Percentiles rank a stretch among this genome's conserved stretches.
phyloP scores from a whole-genome alignment of 805 yeast genomes.

The Nakazawaea sp. region DNA sequence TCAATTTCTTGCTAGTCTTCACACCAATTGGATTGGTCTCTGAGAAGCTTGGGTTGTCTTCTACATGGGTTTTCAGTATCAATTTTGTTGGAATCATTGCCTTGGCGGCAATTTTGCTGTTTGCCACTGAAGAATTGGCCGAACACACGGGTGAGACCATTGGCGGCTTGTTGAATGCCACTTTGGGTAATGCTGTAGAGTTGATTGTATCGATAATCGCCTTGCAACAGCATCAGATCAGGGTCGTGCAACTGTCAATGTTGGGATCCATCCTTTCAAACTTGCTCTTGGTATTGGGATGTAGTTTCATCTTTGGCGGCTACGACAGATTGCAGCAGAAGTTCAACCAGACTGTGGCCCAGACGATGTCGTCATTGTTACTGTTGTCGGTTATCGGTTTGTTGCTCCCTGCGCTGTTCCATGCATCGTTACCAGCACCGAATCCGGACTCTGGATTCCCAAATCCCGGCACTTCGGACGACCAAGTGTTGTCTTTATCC shows the following conservation, averaged over 20 bases:
- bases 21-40: slow-evolving; percentile 88
- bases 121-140: slow-evolving; percentile 88
- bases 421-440: slow-evolving; percentile 61
- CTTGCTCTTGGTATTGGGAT: slow-evolving; percentile 84
- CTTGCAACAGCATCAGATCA: slow-evolving; percentile 72
- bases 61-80: slow-evolving; percentile 53
- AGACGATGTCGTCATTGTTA: slow-evolving; percentile 92
- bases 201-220: slow-evolving; percentile 93
- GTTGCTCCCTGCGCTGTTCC: slow-evolving; percentile 94
- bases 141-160: slow-evolving; percentile 84
- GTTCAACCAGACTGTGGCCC: slow-evolving; percentile 95
- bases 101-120: slow-evolving; percentile 82
- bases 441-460: slow-evolving; percentile 30
- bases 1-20: slow-evolving; percentile 69
- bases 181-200: slow-evolving; percentile 97
- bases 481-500: slow-evolving; percentile 61
- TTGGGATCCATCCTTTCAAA: slow-evolving; percentile 90
- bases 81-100: slow-evolving; percentile 92
- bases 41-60: slow-evolving; percentile 50
- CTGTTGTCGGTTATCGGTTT: slow-evolving; percentile 87
- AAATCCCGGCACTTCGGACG: slow-evolving; percentile 22
- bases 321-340: slow-evolving; percentile 76
- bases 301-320: slow-evolving; percentile 93
- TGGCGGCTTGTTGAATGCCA: slow-evolving; percentile 93
- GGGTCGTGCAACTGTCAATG: slow-evolving; percentile 97